phyloP scores from a whole-genome alignment of 345 rosid species.

The Acer campestre region DNA sequence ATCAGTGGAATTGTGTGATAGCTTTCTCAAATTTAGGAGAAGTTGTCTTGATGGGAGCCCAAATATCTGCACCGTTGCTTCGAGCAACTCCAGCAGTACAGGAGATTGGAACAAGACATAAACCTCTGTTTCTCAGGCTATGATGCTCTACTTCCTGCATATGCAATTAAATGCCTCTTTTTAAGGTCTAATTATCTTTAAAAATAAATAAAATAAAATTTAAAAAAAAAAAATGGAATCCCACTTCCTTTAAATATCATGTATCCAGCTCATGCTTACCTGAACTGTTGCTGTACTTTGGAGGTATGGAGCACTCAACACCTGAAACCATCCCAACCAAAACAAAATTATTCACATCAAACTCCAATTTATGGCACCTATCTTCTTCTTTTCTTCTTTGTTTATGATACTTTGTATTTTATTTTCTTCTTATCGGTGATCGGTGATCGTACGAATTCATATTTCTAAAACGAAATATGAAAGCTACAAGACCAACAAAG shows the following conservation, averaged over 20 bases:
- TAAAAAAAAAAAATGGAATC: no score
- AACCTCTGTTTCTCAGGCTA: slow-evolving; percentile 71
- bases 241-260: no score
- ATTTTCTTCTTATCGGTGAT: background rate
- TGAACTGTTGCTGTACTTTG: slow-evolving; percentile 54
- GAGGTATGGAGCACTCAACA: slow-evolving; percentile 94
- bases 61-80: slow-evolving; percentile 94
- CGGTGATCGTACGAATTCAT: background rate
- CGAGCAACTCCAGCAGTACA: slow-evolving; percentile 71
- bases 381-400: slow-evolving; percentile 9
- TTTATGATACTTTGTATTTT: background rate
- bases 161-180: background rate
- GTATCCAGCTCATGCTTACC: slow-evolving; percentile 42
- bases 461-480: slow-evolving; percentile 6
- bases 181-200: background rate
- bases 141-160: slow-evolving; percentile 56
- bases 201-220: no score
- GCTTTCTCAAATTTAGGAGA: slow-evolving; percentile 57
- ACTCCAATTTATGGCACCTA: background rate
- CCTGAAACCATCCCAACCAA: slow-evolving; percentile 53
- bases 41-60: slow-evolving; percentile 90
- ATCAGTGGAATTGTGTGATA: slow-evolving; percentile 32
- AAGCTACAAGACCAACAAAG: background rate
- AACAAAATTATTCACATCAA: slow-evolving; percentile 8
- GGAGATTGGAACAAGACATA: slow-evolving; percentile 85